These are phyloP conservation scores for Scutellaria galericulata DNA, from an alignment of 257 asterid species.

Conservation along the genomic window DNA sequence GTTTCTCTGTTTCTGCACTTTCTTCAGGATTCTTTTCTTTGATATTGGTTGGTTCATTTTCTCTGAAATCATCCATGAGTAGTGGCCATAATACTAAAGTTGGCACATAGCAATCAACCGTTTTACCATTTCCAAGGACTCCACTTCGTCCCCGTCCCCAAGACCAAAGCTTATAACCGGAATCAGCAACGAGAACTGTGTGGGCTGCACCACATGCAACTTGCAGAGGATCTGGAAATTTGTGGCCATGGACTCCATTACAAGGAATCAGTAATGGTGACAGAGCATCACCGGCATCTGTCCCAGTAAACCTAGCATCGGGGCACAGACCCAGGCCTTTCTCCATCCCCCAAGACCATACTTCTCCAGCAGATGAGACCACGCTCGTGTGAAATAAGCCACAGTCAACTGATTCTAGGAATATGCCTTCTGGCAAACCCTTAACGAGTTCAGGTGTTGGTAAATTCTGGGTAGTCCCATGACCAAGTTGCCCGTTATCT, in stretches of 20 bases:
- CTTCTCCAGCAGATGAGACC: slow-evolving; percentile 79
- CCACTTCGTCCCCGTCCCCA: slow-evolving; percentile 98
- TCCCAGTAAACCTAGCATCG: slow-evolving; percentile 71
- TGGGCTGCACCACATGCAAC: slow-evolving; percentile 96
- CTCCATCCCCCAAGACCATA: slow-evolving; percentile 99
- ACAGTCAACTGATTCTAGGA: slow-evolving; percentile 73
- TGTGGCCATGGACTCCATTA: slow-evolving; percentile 40
- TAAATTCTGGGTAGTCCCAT: slow-evolving; percentile 66
- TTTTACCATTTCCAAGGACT: slow-evolving; percentile 76
- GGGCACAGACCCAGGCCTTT: slow-evolving; percentile 92
- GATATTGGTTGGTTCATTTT: slow-evolving; percentile 17
- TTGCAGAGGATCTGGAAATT: slow-evolving; percentile 62
- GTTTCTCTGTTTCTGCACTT: slow-evolving; percentile 52
- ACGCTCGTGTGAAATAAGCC: slow-evolving; percentile 88
- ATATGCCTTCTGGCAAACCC: slow-evolving; percentile 54
- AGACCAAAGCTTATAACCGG: slow-evolving; percentile 80
- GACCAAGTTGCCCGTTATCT: slow-evolving; percentile 95
- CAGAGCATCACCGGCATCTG: slow-evolving; percentile 81
- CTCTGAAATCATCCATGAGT: slow-evolving; percentile 48
- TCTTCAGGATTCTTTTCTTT: slow-evolving; percentile 46
- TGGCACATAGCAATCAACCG: slow-evolving; percentile 59
- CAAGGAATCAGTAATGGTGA: slow-evolving; percentile 59
- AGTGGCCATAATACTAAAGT: slow-evolving; percentile 70
- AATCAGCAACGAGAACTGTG: slow-evolving; percentile 73
- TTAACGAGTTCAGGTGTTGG: slow-evolving; percentile 61